These are phyloP conservation scores for Phyllosticta citriasiana DNA, from an alignment of 2,329 filamentous ascomycete genomes.

Conservation along the genomic window DNA sequence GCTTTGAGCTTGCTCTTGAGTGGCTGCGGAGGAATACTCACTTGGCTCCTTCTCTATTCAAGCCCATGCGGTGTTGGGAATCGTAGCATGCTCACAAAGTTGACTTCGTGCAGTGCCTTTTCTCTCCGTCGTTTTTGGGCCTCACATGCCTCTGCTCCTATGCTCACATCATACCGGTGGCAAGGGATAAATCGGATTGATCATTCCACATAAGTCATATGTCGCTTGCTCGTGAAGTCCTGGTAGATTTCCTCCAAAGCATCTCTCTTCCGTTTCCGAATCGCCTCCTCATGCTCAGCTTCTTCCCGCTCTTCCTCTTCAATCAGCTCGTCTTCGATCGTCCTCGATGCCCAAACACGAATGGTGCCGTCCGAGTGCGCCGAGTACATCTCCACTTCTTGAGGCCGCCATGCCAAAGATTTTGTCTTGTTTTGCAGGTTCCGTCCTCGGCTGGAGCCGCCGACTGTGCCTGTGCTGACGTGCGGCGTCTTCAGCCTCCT, in stretches of 20 bases:
- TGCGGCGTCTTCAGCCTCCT: conserved; percentile 59
- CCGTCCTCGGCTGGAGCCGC: conserved; percentile 3
- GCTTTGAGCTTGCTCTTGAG: too few relatives aligned
- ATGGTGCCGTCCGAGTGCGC: conserved; percentile 79
- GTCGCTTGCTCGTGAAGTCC: conserved; percentile 7
- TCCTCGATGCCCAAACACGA: conserved; percentile 62
- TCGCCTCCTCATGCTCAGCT: conserved; percentile 24
- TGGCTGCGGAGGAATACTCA: too few relatives aligned
- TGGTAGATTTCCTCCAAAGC: conserved; percentile 60
- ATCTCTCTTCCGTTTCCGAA: conserved; percentile 56
- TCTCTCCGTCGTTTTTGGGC: too few relatives aligned
- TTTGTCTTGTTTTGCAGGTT: conserved; percentile 49
- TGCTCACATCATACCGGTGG: background rate
- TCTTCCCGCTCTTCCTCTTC: conserved; percentile 35
- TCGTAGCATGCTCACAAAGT: too few relatives aligned
- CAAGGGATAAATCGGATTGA: background rate
- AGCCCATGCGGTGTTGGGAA: too few relatives aligned
- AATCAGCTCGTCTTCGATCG: conserved; percentile 34
- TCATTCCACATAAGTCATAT: background rate
- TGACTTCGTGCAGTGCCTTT: too few relatives aligned
- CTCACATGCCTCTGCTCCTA: too few relatives aligned
- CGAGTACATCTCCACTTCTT: conserved; percentile 66
- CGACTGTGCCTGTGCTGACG: conserved; percentile 8
- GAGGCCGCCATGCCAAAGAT: conserved; percentile 63
- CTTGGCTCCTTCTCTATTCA: too few relatives aligned